A percentile compares a stretch with the other conserved stretches of the same genome.
Conservation (phyloP, 1,284 basidiomycete genomes). For the Erythrobasidium hasegawianum region DNA sequence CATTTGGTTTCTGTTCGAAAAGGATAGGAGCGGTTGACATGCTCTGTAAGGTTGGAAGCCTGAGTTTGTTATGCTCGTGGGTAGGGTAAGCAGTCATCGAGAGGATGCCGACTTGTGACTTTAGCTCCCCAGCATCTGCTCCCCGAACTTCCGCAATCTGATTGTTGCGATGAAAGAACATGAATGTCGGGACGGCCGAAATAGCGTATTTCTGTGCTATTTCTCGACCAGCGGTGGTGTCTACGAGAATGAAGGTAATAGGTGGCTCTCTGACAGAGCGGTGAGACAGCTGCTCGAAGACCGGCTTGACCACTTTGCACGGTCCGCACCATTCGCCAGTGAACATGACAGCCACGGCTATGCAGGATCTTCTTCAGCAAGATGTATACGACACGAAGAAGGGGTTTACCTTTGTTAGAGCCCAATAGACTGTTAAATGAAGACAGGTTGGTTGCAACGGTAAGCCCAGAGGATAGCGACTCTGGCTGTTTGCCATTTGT, state of each 20-base stretch:
- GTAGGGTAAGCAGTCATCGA: slow-evolving; percentile 44
- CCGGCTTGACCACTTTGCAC: slow-evolving; percentile 46
- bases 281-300: slow-evolving; percentile 46
- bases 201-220: slow-evolving; percentile 39
- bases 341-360: slow-evolving; percentile 46
- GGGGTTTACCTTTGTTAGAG: slow-evolving; percentile 34
- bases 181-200: slow-evolving; percentile 47
- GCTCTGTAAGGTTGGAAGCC: slow-evolving; percentile 38
- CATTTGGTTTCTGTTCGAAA: slow-evolving; percentile 38
- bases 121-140: slow-evolving; percentile 45
- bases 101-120: slow-evolving; percentile 44
- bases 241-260: slow-evolving; percentile 46
- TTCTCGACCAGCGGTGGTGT: slow-evolving; percentile 42
- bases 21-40: slow-evolving; percentile 37
- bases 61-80: slow-evolving; percentile 41
- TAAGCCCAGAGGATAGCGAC: slow-evolving; percentile 36
- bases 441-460: slow-evolving; percentile 40
- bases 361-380: too few species aligned
- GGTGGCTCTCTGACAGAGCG: slow-evolving; percentile 36
- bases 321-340: slow-evolving; percentile 48
- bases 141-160: slow-evolving; percentile 45
- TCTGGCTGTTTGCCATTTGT: not conserved
- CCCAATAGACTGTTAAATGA: slow-evolving; percentile 43
- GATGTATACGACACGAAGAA: too few species aligned
- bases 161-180: slow-evolving; percentile 43